These are phyloP conservation scores for Lentinula edodes DNA, from an alignment of 768 basidiomycete genomes.

Conservation along the genomic window DNA sequence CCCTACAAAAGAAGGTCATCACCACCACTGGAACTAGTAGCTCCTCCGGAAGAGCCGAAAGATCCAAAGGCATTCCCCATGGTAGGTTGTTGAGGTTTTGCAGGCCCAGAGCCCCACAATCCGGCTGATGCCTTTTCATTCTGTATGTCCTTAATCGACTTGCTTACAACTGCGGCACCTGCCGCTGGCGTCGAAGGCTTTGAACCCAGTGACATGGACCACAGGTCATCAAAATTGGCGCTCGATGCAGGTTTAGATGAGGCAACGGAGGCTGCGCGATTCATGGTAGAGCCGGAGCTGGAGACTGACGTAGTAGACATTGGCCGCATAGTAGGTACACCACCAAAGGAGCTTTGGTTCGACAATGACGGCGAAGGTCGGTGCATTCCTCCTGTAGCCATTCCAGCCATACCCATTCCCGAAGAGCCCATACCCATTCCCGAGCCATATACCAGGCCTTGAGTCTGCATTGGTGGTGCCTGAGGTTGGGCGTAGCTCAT, in stretches of 20 bases:
- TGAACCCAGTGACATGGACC: conserved; percentile 72
- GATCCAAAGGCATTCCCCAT: conserved; percentile 24
- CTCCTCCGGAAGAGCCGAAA: conserved; percentile 15
- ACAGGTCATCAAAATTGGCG: conserved; percentile 83
- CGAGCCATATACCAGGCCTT: conserved; percentile 8
- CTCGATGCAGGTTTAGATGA: conserved; percentile 26
- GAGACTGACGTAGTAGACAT: conserved; percentile 13
- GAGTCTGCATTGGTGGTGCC: not conserved
- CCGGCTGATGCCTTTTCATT: conserved; percentile 39
- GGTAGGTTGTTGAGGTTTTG: conserved; percentile 7
- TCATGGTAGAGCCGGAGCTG: conserved; percentile 10
- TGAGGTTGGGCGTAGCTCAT: conserved; percentile 8
- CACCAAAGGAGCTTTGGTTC: conserved; percentile 23
- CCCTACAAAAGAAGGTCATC: conserved; percentile 38
- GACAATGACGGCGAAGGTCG: conserved; percentile 31
- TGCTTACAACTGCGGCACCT: not conserved
- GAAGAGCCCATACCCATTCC: conserved; percentile 17
- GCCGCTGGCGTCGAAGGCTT: conserved; percentile 29
- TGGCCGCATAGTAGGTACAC: conserved; percentile 25
- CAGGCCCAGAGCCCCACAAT: conserved; percentile 59
- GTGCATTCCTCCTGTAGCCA: conserved; percentile 23
- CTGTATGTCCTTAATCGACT: conserved; percentile 7
- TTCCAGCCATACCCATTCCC: conserved; percentile 19
- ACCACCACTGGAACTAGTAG: conserved; percentile 20
- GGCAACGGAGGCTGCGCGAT: conserved; percentile 13